These are phyloP conservation scores for Leishmania major DNA, from an alignment of 208 protist species.

Conservation along the genomic window DNA sequence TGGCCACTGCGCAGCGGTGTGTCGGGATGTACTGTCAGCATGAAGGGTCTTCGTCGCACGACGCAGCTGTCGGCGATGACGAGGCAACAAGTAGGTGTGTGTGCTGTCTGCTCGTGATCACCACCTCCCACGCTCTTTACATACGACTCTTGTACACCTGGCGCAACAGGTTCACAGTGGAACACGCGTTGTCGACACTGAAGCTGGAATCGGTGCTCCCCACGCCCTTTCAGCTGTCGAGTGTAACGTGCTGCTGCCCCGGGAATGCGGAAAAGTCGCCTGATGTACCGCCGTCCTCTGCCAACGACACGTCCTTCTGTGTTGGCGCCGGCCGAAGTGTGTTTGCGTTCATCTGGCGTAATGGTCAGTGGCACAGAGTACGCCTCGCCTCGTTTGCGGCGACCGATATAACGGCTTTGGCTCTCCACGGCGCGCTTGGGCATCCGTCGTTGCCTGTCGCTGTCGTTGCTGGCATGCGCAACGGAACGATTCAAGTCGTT, in stretches of 20 bases:
- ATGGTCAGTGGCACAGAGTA: constrained; percentile 10
- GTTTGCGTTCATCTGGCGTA: constrained; percentile 15
- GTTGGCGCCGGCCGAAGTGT: constrained; percentile 27
- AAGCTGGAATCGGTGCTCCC: constrained; percentile 5
- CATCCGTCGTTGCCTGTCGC: constrained; percentile 1
- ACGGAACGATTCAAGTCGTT: constrained; percentile 54
- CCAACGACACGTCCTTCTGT: constrained; percentile 4
- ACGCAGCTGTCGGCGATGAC: background rate
- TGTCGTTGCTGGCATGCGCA: constrained; percentile 45
- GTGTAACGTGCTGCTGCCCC: constrained; percentile 23
- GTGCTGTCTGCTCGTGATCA: constrained; percentile 7
- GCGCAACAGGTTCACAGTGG: background rate
- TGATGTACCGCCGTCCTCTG: background rate
- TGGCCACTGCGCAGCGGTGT: constrained; percentile 14
- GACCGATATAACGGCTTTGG: constrained; percentile 28
- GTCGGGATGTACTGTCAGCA: constrained; percentile 15
- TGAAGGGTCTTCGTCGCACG: background rate
- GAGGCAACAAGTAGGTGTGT: background rate
- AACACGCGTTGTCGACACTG: constrained; percentile 2
- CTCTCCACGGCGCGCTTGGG: background rate
- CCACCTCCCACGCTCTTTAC: constrained; percentile 1
- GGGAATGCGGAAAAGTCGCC: constrained; percentile 1
- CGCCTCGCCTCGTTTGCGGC: constrained; percentile 23
- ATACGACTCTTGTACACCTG: constrained; percentile 2
- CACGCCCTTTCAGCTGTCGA: constrained; percentile 13